Base-by-base conservation (phyloP, 2,329 filamentous ascomycete species). In the Scleromitrula shiraiana region DNA sequence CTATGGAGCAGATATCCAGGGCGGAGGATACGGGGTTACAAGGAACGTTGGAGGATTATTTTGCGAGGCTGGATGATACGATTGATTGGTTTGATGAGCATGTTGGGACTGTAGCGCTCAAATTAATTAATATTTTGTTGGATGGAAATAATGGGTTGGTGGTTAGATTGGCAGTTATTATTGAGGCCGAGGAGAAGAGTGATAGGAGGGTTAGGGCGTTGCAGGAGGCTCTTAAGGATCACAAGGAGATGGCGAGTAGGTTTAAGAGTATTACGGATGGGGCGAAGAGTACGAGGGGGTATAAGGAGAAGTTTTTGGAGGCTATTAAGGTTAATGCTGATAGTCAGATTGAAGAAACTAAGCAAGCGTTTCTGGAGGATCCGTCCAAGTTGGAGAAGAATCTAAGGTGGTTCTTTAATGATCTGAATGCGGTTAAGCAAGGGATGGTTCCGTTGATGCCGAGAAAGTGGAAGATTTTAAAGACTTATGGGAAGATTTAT, bases 51-150 rank as follows among this genome's bases (percentile, higher is more conserved):
- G 82, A 89, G 61, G 89, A 96, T 65, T 91, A 94, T 68, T 98
- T 98, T 66, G 75, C 83, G 49, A 78, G 85, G 17, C 70, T 98
- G 48, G 90, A 97, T 67, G 83, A 87, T 47, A 84, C 89, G 17
- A 83, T 98, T 54, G 87, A 89, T 56, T 89, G 86, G 83, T 98
- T 98, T 63, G 91, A 98, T 68, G 89, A 95, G 64, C 90, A 97
- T 67, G 79, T 98, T 50, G 90, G 88, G 6, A 78, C 85, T 19
- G 81, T 95, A 39, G 94, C 90, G 53, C 79, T 95, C 67, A 95
- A 93, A 62, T 72, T 98, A 50, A 93, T 98, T 58, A 84, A 83
- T 53, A 74, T 97, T 29, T 82, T 98, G 20, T 82, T 93, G 59
- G 77, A 82, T 33, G 90, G 90, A 53, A 95, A 96, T 63, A 84